phyloP scores from a whole-genome alignment of 2,329 filamentous ascomycete genomes.

The Lasiodiplodia sp. region DNA sequence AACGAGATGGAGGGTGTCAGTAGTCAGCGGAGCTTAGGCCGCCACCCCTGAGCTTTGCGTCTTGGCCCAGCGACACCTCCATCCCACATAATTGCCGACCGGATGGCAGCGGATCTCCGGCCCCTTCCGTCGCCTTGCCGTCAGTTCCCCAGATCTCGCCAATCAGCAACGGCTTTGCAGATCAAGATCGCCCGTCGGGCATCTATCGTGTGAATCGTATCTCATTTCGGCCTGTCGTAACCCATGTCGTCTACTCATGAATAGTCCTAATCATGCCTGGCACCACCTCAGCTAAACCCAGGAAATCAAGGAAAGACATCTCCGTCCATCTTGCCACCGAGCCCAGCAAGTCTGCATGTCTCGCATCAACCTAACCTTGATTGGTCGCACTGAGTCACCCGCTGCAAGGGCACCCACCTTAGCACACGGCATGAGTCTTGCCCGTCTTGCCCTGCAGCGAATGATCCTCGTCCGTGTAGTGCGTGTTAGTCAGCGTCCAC shows the following conservation, averaged over 20 bases:
- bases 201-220: constrained; percentile 6
- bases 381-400: neutral
- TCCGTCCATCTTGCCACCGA: neutral
- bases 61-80: neutral
- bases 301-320: neutral
- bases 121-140: neutral
- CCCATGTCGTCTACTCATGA: constrained; percentile 9
- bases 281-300: neutral
- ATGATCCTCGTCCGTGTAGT: constrained; percentile 78
- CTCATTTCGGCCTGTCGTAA: constrained; percentile 1
- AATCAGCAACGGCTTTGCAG: constrained; percentile 1
- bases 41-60: constrained; percentile 2
- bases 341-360: neutral
- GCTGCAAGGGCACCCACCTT: constrained; percentile 36
- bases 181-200: constrained; percentile 19
- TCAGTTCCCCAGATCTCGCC: neutral
- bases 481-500: constrained; percentile 47
- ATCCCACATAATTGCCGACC: neutral
- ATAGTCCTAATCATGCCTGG: neutral
- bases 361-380: neutral
- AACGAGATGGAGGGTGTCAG: neutral
- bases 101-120: constrained; percentile 13
- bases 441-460: constrained; percentile 88
- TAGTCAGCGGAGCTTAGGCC: neutral
- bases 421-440: constrained; percentile 90